These are phyloP conservation scores for Fraxinus platypoda DNA, from an alignment of 305 asterid genomes.

Conservation along the genomic window DNA sequence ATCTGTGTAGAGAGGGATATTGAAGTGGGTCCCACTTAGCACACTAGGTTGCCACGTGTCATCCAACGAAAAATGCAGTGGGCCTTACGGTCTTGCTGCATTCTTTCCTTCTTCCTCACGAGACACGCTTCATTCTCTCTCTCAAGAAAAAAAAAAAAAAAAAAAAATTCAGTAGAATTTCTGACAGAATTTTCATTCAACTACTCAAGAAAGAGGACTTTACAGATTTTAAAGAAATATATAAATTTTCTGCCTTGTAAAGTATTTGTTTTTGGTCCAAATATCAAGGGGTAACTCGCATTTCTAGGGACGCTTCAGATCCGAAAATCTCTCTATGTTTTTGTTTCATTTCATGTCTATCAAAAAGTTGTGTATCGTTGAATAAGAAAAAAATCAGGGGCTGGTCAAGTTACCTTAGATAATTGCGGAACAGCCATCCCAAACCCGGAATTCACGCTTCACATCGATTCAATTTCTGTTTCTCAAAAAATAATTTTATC, in stretches of 20 bases:
- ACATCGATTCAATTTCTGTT: constrained; percentile 28
- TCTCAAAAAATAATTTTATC: constrained; percentile 9
- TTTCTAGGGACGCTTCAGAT: constrained; percentile 40
- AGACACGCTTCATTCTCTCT: constrained; percentile 12
- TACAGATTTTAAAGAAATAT: neutral
- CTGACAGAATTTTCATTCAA: constrained; percentile 16
- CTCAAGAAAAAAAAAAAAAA: neutral
- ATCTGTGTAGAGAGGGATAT: neutral
- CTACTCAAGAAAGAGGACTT: neutral
- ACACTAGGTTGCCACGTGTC: constrained; percentile 28
- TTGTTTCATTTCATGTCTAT: neutral
- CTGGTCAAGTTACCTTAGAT: constrained; percentile 25
- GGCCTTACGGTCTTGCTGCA: constrained; percentile 14
- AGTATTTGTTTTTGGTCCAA: neutral
- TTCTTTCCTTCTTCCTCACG: constrained; percentile 35
- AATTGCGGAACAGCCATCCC: constrained; percentile 23
- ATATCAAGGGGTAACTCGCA: constrained; percentile 29
- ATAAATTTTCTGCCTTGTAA: neutral
- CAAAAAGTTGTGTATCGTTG: constrained; percentile 18
- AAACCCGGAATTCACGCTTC: constrained; percentile 20
- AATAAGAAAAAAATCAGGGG: constrained; percentile 16
- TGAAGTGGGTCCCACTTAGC: constrained; percentile 19
- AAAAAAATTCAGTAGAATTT: neutral
- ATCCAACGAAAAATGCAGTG: neutral
- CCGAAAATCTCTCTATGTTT: constrained; percentile 46